Evolutionary conservation across 2,329 filamentous ascomycete species (phyloP), one percentile per base, ranked within the genome.

Genomic region (Nigrospora osmanthi): DNA sequence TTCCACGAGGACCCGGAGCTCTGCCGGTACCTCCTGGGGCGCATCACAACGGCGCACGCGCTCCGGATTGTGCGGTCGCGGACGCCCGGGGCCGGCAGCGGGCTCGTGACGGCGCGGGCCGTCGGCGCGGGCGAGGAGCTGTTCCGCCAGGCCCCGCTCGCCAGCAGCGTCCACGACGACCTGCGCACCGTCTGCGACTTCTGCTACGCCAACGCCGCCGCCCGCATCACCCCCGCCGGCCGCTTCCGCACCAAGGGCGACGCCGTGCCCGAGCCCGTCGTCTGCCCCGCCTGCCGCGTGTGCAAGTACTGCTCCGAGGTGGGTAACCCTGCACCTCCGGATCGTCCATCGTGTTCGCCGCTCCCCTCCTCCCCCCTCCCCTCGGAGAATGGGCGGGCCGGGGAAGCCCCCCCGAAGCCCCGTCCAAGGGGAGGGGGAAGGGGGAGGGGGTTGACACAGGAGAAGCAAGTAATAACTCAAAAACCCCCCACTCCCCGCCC

Each of bases 281-380:
- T 32, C 13, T 44, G 42, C 35, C 14, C 16, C 11, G 42, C 17
- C 13, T 44, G 42, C 13, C 42, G 36, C 9, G 17, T 38, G 5
- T 44, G 42, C 31, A 44, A 38, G 12, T 44, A 44, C 19, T 44
- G 42, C 28, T 32, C 42, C 36, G 35, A 44, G 42, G 42, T 44
- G 38, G 23, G 23, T 28, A n/a, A n/a, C n/a, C n/a, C n/a, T n/a
- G n/a, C n/a, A n/a, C n/a, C n/a, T n/a, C n/a, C n/a, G n/a, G n/a
- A n/a, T n/a, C n/a, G n/a, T 28, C 23, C 23, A 28, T 28, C 23
- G 23, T 10, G 23, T 28, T 6, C 23, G 23, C 23, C n/a, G n/a
- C n/a, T n/a, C n/a, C n/a, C n/a, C n/a, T n/a, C n/a, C n/a, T n/a
- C n/a, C n/a, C n/a, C n/a, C n/a, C n/a, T n/a, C n/a, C n/a, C n/a